Conservation (phyloP, 352 stramenopile species). For the Blastocystis sp. region DNA sequence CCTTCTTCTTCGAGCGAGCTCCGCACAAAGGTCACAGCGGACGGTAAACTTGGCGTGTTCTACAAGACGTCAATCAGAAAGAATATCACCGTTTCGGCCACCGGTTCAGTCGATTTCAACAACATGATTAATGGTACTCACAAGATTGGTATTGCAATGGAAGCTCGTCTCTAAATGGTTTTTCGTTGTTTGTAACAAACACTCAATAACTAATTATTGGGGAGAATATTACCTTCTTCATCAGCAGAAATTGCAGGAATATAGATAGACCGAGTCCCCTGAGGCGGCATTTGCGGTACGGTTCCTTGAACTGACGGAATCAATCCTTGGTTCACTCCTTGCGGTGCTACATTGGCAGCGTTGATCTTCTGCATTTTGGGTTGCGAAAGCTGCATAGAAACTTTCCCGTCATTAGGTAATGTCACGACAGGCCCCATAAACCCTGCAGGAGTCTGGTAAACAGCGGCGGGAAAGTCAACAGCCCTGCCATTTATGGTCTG, state of each 20-base stretch:
- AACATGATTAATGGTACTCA: slow-evolving; percentile 5
- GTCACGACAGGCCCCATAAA: background rate
- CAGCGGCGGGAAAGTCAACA: background rate
- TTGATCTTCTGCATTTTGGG: background rate
- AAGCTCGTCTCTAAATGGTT: slow-evolving; percentile 33
- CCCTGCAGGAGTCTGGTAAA: background rate
- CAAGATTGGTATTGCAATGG: slow-evolving; percentile 22
- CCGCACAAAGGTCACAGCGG: slow-evolving; percentile 1
- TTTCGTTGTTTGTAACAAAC: slow-evolving; percentile 33
- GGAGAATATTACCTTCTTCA: background rate
- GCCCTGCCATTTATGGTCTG: background rate
- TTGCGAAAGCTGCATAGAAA: background rate
- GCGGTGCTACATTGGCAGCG: background rate
- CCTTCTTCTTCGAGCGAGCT: background rate
- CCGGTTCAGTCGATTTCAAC: slow-evolving; percentile 1
- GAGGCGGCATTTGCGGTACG: background rate
- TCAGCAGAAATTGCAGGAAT: slow-evolving; percentile 15
- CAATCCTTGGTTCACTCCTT: background rate
- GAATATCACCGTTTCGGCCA: background rate
- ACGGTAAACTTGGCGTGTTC: slow-evolving; percentile 9
- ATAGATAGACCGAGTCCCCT: background rate
- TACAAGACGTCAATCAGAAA: slow-evolving; percentile 39
- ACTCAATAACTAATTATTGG: background rate
- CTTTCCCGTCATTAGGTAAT: background rate
- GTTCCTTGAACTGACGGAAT: background rate